These are phyloP conservation scores for Chrysanthemum lavandulifolium DNA, from an alignment of 129 eudicot species.

Conservation along the genomic window DNA sequence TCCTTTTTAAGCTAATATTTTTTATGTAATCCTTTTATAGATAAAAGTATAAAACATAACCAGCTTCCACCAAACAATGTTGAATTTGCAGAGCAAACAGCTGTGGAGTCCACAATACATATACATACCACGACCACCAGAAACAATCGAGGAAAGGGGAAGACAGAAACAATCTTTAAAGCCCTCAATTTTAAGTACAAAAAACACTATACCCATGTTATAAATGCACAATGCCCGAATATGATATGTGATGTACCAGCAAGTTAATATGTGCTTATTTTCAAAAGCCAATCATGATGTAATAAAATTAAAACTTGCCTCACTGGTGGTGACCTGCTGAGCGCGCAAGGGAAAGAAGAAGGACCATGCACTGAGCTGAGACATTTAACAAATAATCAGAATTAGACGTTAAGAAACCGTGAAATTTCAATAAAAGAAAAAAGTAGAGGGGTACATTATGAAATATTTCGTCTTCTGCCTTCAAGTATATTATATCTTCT, in stretches of 20 bases:
- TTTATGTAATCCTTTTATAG: too few species aligned
- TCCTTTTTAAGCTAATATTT: too few species aligned
- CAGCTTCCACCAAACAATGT: too few species aligned
- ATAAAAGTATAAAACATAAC: too few species aligned
- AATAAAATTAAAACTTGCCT: conserved; percentile 40
- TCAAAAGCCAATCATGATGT: conserved; percentile 12
- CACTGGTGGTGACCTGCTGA: conserved; percentile 62
- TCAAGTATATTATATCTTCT: conserved; percentile 61
- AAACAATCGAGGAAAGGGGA: neutral
- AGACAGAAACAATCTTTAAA: neutral
- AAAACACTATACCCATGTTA: neutral
- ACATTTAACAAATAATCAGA: conserved; percentile 23
- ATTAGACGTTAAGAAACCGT: neutral
- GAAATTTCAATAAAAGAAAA: neutral
- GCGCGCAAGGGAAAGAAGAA: conserved; percentile 57
- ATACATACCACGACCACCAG: too few species aligned
- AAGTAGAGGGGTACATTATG: conserved; percentile 46
- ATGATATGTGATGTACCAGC: neutral
- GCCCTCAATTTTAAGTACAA: neutral
- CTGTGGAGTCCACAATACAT: too few species aligned
- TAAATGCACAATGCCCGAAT: neutral
- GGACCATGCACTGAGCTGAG: conserved; percentile 83
- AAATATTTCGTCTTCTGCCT: conserved; percentile 83
- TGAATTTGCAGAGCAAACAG: too few species aligned
- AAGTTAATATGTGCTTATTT: neutral